Conservation (phyloP, 805 yeast genomes). For the Candida nemodendra region DNA sequence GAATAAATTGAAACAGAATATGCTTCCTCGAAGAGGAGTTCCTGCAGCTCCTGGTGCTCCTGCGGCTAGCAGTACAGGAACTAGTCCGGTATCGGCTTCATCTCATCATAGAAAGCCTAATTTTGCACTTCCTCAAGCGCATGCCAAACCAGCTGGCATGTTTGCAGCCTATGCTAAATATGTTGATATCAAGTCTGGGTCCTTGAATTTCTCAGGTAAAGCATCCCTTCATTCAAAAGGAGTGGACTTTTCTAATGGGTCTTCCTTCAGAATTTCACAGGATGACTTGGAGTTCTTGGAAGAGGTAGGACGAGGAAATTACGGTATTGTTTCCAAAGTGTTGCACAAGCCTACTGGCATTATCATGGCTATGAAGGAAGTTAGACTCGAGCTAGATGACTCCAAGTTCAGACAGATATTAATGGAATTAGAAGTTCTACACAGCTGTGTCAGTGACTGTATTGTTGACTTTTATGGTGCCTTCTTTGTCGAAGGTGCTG, state of each 20-base stretch:
- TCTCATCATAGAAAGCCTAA: no score
- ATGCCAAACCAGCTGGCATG: slow-evolving; percentile 49
- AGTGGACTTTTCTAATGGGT: slow-evolving; percentile 84
- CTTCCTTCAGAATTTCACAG: slow-evolving; percentile 79
- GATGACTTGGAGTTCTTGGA: slow-evolving; percentile 81
- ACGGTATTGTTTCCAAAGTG: slow-evolving; percentile 93
- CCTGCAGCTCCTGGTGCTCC: slow-evolving; percentile 22
- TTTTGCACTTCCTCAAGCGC: slow-evolving; percentile 16
- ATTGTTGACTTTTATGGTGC: slow-evolving; percentile 98
- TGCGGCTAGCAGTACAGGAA: slow-evolving; percentile 23
- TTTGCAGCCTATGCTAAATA: slow-evolving; percentile 86
- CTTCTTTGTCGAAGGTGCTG: slow-evolving; percentile 95
- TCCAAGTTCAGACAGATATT: slow-evolving; percentile 89
- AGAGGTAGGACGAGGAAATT: slow-evolving; percentile 93
- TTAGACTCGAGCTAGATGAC: slow-evolving; percentile 88
- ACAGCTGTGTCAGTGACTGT: slow-evolving; percentile 84
- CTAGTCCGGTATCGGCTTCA: slow-evolving; percentile 15
- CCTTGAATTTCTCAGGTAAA: slow-evolving; percentile 88
- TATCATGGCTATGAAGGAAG: slow-evolving; percentile 97
- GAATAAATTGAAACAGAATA: slow-evolving; percentile 23
- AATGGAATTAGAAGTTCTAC: slow-evolving; percentile 94
- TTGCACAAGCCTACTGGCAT: slow-evolving; percentile 90
- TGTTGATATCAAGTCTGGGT: slow-evolving; percentile 88
- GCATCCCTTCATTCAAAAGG: slow-evolving; percentile 91
- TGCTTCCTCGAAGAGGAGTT: slow-evolving; percentile 26